Evolutionary conservation across 345 rosid species (phyloP).

Genomic region (Brassica napus): Da-Ae NC_063445.1:8836001-8836500

Average conservation of each 20-base stretch:
- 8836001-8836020: too few species aligned
- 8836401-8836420: constrained; percentile 27
- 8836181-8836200: too few species aligned
- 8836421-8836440: constrained; percentile 39
- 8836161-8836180: too few species aligned
- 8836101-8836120: too few species aligned
- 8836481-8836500: constrained; percentile 33
- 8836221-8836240: too few species aligned
- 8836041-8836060: too few species aligned
- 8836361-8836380: not conserved
- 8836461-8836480: constrained; percentile 46
- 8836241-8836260: constrained; percentile 28
- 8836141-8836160: too few species aligned
- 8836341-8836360: constrained; percentile 15
- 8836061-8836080: too few species aligned
- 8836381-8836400: constrained; percentile 34
- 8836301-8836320: constrained; percentile 14
- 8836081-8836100: too few species aligned
- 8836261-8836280: constrained; percentile 13
- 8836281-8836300: constrained; percentile 11
- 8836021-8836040: too few species aligned
- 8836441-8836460: constrained; percentile 36
- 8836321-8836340: constrained; percentile 18
- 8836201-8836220: too few species aligned
- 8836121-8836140: too few species aligned